Evolutionary conservation across 805 yeast species (phyloP), one percentile per base, ranked within the genome.

Genomic region (Priceomyces medius): DNA sequence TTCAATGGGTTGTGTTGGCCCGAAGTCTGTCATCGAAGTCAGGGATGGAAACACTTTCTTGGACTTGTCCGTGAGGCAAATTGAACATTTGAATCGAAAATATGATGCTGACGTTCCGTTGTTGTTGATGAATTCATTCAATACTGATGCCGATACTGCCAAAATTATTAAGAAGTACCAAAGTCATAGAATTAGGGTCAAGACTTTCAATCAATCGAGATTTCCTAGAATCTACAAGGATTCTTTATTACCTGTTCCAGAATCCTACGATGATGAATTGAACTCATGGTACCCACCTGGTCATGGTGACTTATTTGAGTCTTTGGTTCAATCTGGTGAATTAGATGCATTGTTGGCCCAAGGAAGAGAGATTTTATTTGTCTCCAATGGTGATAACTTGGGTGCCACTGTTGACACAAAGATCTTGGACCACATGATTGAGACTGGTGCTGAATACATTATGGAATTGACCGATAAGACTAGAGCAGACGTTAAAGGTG

Each of bases 271-370:
- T 46, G 96, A 88, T 57, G 74, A 76, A 32, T 76, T 86, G 54
- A 91, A 88, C 56, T 75, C 86, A 43, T 93, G 99, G 99, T 93
- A 93, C 64, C 99, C 99, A 38, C 99, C 99, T n/a, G 99, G 99
- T 40, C 99, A 93, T 67, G 99, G 99, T 70, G 99, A 93, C 70
- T 73, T 93, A 64, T 93, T 90, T 54, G 99, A 93, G 72, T 74
- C 93, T 17, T 74, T 93, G 59, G 82, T 85, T 45, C 80, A 87
- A 43, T 83, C 96, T 9, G 99, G 99, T 46, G 93, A 91, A 61
- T 77, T 93, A 51, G 98, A 93, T 61, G 81, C 85, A 47, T 77
- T 93, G 50, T 74, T 93, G 49, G 88, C 83, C 40, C 91, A 88
- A 61, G 99, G 99, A 54, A 88, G 93, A 74, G 99, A 93, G 72